phyloP scores from a whole-genome alignment of 1,284 basidiomycete species.

The Thecaphora frezii region DNA sequence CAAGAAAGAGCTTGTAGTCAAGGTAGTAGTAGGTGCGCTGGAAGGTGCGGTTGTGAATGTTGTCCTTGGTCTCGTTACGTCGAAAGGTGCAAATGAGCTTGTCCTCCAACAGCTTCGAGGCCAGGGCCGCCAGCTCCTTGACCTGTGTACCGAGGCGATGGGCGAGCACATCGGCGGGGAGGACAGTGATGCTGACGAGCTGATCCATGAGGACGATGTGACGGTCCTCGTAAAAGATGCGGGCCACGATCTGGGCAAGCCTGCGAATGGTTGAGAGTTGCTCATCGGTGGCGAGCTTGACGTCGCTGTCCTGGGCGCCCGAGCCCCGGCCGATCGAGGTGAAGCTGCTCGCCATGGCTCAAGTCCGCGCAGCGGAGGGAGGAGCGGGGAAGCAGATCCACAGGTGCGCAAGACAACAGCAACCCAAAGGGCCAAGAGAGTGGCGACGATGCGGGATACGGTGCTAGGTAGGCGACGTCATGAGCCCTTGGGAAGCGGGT shows the following conservation, averaged over 20 bases:
- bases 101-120: constrained; percentile 81
- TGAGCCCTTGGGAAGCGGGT: no score
- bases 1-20: constrained; percentile 90
- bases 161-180: constrained; percentile 88
- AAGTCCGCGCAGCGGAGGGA: not conserved
- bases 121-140: constrained; percentile 91
- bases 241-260: constrained; percentile 86
- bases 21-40: constrained; percentile 80
- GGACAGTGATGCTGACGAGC: constrained; percentile 82
- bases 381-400: not conserved
- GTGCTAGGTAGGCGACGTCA: no score
- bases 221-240: constrained; percentile 91
- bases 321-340: constrained; percentile 18
- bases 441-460: no score
- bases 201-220: constrained; percentile 90
- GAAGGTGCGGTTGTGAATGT: constrained; percentile 23
- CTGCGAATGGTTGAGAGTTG: constrained; percentile 48
- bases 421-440: no score
- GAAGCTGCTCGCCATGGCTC: constrained; percentile 19
- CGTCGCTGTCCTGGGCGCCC: constrained; percentile 13
- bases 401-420: no score
- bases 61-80: constrained; percentile 46
- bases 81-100: constrained; percentile 65
- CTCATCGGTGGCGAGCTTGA: constrained; percentile 42
- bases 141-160: constrained; percentile 80